Evolutionary conservation across 148 eudicot genomes (phyloP).

Genomic region (Talinum fruticosum): DNA sequence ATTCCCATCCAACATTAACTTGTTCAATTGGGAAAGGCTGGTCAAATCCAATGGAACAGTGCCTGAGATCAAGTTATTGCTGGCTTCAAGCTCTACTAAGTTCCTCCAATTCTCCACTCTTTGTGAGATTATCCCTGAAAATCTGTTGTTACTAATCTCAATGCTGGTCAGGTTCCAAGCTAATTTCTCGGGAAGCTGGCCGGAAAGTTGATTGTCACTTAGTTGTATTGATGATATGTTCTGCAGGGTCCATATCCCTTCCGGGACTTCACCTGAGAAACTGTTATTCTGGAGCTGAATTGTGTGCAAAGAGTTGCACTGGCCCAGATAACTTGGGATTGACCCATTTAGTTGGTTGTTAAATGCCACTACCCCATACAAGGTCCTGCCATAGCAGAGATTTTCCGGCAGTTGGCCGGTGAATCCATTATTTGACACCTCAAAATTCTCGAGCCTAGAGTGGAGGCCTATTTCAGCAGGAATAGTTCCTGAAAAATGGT

Average conservation of each 20-base stretch:
- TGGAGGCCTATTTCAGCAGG: conserved; percentile 51
- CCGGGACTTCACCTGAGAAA: conserved; percentile 49
- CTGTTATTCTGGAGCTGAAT: conserved; percentile 36
- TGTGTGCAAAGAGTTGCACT: conserved; percentile 27
- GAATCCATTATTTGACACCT: conserved; percentile 40
- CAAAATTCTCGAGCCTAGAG: conserved; percentile 43
- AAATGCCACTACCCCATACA: conserved; percentile 26
- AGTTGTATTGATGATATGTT: conserved; percentile 31
- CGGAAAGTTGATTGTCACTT: conserved; percentile 35
- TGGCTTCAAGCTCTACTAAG: conserved; percentile 35
- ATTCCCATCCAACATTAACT: conserved; percentile 48
- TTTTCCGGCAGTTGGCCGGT: conserved; percentile 47
- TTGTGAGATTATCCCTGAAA: conserved; percentile 43
- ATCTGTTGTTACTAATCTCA: conserved; percentile 44
- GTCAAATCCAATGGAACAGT: conserved; percentile 35
- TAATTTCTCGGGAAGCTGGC: conserved; percentile 36
- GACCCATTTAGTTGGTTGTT: conserved; percentile 43
- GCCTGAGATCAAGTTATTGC: conserved; percentile 46
- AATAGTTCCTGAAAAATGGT: conserved; percentile 42
- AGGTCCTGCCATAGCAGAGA: conserved; percentile 12
- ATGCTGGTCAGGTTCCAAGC: conserved; percentile 33
- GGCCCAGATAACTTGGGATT: conserved; percentile 44
- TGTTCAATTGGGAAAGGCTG: conserved; percentile 26
- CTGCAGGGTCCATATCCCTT: conserved; percentile 37
- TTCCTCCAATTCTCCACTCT: conserved; percentile 37